Base-by-base conservation (phyloP, 192 early-diverging fungal genomes). In the Haplosporangium gracile region DNA sequence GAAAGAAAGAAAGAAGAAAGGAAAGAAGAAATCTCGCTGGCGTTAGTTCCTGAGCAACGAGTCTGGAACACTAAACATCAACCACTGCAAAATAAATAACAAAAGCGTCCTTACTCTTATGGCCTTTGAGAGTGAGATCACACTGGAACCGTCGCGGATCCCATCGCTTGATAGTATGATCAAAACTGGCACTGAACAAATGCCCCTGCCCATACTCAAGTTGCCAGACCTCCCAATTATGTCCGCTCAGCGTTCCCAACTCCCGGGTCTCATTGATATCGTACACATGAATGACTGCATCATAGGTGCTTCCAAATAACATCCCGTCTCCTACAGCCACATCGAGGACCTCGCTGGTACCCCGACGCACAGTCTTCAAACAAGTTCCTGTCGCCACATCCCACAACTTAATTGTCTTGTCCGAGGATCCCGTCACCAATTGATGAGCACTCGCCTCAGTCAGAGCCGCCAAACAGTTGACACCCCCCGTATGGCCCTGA, bases 191-290 rank as follows among this genome's bases (percentile, higher is more conserved):
- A 72, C 88, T 89, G 71, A 91, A 91, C 43, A 91, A 57, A 39
- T 77, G 76, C 1, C 90, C 90, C 51, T 91, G 88, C 9, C 82
- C 79, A 81, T 91, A 91, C 53, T 89, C 88, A 10, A 93, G 83
- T 53, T 93, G 89, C 92, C 92, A 93, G 1, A 93, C 92, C 60
- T 93, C 92, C 92, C 92, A 93, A 47, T 92, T 93, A 76, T 93
- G 92, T 1, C 92, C 92, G 74, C 88, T 85, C 42, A 93, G 57
- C 3, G 90, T 92, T 10, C 81, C 82, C 1, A 88, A 68, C 18
- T 88, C 79, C 36, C 81, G 42, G 20, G 77, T 89, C 60, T 81
- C 84, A 36, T 89, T 89, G 18, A 82, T 29, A 53, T 89, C 83
- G 55, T 89, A 92, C 15, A 88, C 91, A 47, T 90, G 87, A 55